Conservation (phyloP, 2,329 filamentous ascomycete species). For the Penicillium sp. region DNA sequence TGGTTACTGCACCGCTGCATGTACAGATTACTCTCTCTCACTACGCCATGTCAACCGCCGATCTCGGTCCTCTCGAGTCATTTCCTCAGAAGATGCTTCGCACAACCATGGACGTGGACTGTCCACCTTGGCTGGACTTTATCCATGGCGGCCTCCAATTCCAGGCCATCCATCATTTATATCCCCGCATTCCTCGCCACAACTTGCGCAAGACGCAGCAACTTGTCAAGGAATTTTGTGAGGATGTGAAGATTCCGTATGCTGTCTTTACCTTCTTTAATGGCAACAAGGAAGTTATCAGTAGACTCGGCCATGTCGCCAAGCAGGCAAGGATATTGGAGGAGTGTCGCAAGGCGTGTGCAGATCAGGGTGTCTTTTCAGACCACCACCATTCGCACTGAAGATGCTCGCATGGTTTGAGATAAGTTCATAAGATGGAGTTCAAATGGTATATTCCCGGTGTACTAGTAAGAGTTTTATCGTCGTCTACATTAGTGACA, state of each 20-base stretch:
- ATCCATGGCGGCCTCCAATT: slow-evolving; percentile 87
- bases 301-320: slow-evolving; percentile 72
- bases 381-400: slow-evolving; percentile 20
- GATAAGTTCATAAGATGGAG: neutral
- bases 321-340: slow-evolving; percentile 73
- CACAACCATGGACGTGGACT: slow-evolving; percentile 91
- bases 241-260: slow-evolving; percentile 80
- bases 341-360: slow-evolving; percentile 64
- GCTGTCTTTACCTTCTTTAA: slow-evolving; percentile 80
- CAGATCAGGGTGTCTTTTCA: slow-evolving; percentile 15
- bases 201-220: slow-evolving; percentile 75
- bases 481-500: neutral
- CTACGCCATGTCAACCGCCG: slow-evolving; percentile 87
- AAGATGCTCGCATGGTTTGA: slow-evolving; percentile 1
- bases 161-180: slow-evolving; percentile 83
- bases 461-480: too few species aligned
- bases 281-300: slow-evolving; percentile 76
- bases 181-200: slow-evolving; percentile 78
- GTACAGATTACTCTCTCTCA: slow-evolving; percentile 90
- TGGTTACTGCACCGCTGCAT: slow-evolving; percentile 78
- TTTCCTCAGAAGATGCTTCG: slow-evolving; percentile 88
- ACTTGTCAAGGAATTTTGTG: slow-evolving; percentile 77
- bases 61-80: slow-evolving; percentile 78
- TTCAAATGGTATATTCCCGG: too few species aligned
- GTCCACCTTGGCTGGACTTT: slow-evolving; percentile 83